Base-by-base conservation (phyloP, 495 filamentous ascomycete genomes). In the Neurospora terricola region DNA sequence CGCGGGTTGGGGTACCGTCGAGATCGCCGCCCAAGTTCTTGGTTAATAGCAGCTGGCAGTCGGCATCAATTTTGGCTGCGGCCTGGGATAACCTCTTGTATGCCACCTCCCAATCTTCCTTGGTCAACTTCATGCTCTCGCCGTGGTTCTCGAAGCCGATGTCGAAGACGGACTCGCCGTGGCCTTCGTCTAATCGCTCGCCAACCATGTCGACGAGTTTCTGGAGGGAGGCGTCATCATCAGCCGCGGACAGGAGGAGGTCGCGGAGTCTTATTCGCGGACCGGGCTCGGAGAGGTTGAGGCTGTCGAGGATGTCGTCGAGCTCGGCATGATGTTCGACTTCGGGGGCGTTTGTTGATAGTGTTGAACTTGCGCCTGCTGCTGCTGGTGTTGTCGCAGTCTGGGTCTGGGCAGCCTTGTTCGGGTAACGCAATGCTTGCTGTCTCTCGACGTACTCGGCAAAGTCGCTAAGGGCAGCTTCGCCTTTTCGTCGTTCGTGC, bases 381-480 rank as follows among this genome's bases (percentile, higher is more conserved):
- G 73, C 45, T 3, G 72, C 23, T n/a, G 72, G 12, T 5, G 69
- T 62, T 75, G 76, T 71, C 72, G 80, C 40, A 77, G 83, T 68
- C 34, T 36, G 43, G 77, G 80, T 71, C 74, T 85, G 73, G 8
- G 81, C 40, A 12, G 80, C 70, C 39, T 83, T 83, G 43, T 80
- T 76, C 45, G 87, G 81, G 80, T 88, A 84, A 30, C 89, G 84
- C 76, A 90, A 79, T 5, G 88, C 87, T 81, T 98, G 95, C 80
- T 99, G 94, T 82, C 94, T 91, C 81, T 98, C 94, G 73, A 97
- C 96, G 76, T 97, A 98, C 81, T 98, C 96, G 80, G 96, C 94
- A 79, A 99, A 99, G 76, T 98, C 96, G 86, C 92, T 95, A 73
- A 99, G 86, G 23, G 96, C 96, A 71, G 92, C 87, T 83, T 97